Evolutionary conservation across 495 filamentous ascomycete species (phyloP).

Genomic region (Neurospora intermedia): DNA sequence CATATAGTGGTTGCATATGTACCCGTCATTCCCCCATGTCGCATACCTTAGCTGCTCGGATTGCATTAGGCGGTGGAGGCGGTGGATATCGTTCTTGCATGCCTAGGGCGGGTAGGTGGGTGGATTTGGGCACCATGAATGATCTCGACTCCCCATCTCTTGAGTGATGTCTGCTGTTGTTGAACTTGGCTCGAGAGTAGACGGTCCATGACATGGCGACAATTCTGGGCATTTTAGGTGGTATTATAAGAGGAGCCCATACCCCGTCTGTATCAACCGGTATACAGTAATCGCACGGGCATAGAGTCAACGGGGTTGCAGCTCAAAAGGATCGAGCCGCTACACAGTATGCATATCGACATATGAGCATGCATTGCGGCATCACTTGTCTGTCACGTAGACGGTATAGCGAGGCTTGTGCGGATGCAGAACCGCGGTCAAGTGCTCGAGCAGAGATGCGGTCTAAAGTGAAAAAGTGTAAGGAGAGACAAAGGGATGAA

Average conservation of each 20-base stretch:
- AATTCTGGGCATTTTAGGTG: background rate
- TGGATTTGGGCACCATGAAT: background rate
- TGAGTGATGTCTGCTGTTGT: background rate
- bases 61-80: background rate
- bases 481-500: background rate
- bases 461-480: background rate
- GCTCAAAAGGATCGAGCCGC: background rate
- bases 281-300: background rate
- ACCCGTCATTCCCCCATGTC: background rate
- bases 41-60: background rate
- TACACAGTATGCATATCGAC: background rate
- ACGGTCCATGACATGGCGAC: background rate
- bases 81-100: background rate
- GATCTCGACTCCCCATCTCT: background rate
- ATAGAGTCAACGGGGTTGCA: background rate
- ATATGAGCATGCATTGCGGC: background rate
- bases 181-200: background rate
- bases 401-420: background rate
- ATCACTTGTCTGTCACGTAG: background rate
- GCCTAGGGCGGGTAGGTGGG: background rate
- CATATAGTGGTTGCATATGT: slow-evolving; percentile 1
- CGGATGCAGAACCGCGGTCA: background rate
- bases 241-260: background rate
- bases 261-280: background rate
- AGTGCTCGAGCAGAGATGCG: background rate